Percentiles rank a stretch among this genome's conserved stretches.
Evolutionary conservation across 106 monocot species (phyloP).

Genomic region (Xerophyta viscosa): DNA sequence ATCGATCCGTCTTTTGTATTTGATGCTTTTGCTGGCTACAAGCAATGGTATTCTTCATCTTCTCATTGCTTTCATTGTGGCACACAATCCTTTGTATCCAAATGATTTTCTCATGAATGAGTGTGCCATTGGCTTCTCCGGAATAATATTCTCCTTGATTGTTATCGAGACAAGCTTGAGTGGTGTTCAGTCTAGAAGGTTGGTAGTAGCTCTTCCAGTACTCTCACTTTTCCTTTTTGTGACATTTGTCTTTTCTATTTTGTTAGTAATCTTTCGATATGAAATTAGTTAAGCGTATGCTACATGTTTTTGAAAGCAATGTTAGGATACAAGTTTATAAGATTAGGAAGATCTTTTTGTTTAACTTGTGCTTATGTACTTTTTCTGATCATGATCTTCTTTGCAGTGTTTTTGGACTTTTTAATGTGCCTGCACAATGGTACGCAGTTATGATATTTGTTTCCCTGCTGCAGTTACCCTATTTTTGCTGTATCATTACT

Average conservation of each 20-base stretch:
- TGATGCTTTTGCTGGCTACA: constrained; percentile 74
- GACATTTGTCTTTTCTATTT: not conserved
- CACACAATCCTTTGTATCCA: constrained; percentile 59
- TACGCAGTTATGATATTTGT: constrained; percentile 15
- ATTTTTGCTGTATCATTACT: not conserved
- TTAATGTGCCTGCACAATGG: constrained; percentile 91
- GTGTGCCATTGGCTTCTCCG: constrained; percentile 93
- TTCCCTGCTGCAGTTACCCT: not conserved
- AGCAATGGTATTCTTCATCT: constrained; percentile 76
- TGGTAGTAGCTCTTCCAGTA: not conserved
- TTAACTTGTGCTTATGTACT: not conserved
- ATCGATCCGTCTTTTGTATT: constrained; percentile 68
- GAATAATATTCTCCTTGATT: constrained; percentile 88
- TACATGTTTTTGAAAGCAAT: too few relatives aligned
- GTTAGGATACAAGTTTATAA: too few relatives aligned
- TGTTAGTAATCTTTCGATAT: not conserved
- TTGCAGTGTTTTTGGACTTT: constrained; percentile 96
- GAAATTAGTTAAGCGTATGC: too few relatives aligned
- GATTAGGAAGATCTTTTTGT: too few relatives aligned
- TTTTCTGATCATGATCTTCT: constrained; percentile 9
- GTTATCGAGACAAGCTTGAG: constrained; percentile 91
- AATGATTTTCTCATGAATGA: constrained; percentile 50
- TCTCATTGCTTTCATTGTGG: constrained; percentile 62
- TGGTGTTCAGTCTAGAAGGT: constrained; percentile 86
- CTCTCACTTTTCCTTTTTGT: not conserved